Evolutionary conservation across 495 filamentous ascomycete genomes (phyloP), one percentile per base, ranked within the genome.

Genomic region (Schizothecium vesticola): DNA sequence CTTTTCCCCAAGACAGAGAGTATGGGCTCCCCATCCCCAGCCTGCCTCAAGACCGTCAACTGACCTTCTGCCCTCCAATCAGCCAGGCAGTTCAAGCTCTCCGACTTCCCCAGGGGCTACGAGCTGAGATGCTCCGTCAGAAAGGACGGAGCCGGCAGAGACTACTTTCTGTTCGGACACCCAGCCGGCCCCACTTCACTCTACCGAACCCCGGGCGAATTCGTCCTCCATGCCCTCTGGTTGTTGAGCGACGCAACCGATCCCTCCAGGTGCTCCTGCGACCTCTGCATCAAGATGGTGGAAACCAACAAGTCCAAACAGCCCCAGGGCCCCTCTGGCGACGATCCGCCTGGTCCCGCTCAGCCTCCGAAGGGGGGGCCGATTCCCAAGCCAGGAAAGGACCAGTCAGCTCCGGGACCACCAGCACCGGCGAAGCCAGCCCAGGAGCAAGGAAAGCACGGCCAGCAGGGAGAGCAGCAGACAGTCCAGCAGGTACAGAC

Each of bases 141-240:
- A 13, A 74, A 72, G 29, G 71, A 69, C n/a, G 64, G 64, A n/a
- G 67, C 61, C 25, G 66, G 74, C 33, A 68, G 74, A n/a, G 80
- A 82, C 64, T 79, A 78, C 63, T 81, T 79, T 65, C 68, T 81
- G 9, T 83, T 78, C 31, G 81, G 81, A 16, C 80, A 82, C 62
- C 81, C 81, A 1, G 69, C 69, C 7, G 77, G 80, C 0, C 63
- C 65, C 13, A 75, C 73, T 56, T 65, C 73, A n/a, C 68, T 71
- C 55, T 83, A 76, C 65, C 75, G 80, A 28, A 80, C 80, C 9
- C 73, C 80, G 1, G 72, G 70, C 22, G 81, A 84, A 19, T 81
- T 84, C 58, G 77, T 77, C 19, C 68, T 75, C 11, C 81, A 84
- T 60, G 69, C 77, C 21, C 59, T 81, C 10, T 84, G 78, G 78